Evolutionary conservation across 2,329 filamentous ascomycete genomes (phyloP).

Genomic region (Drechmeria coniospora): DNA sequence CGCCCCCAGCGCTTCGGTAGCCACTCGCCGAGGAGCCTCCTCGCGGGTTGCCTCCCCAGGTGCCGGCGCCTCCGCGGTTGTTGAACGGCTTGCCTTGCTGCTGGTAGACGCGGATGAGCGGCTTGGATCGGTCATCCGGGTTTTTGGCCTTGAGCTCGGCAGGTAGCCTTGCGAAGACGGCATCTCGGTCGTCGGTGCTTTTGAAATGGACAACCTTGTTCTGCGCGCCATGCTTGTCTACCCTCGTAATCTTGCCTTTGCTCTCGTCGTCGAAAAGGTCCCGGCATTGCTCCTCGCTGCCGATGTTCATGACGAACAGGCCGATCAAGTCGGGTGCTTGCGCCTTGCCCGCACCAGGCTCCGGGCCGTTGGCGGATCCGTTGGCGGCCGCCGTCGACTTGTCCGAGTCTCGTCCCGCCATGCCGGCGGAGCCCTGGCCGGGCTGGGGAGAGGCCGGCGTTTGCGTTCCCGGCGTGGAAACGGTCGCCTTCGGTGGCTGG

Average conservation of each 20-base stretch:
- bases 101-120: conserved; percentile 71
- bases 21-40: conserved; percentile 49
- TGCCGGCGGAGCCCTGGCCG: conserved; percentile 24
- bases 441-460: conserved; percentile 35
- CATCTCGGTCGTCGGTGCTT: conserved; percentile 63
- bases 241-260: conserved; percentile 59
- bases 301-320: conserved; percentile 79
- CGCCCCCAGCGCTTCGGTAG: conserved; percentile 72
- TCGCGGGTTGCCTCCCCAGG: conserved; percentile 50
- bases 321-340: conserved; percentile 56
- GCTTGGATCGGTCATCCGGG: conserved; percentile 60
- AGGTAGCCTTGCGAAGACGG: conserved; percentile 58
- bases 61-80: conserved; percentile 49
- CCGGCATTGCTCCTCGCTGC: conserved; percentile 66
- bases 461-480: conserved; percentile 18
- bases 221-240: conserved; percentile 63
- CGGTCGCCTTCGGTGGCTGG: conserved; percentile 26
- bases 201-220: conserved; percentile 83
- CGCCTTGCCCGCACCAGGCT: conserved; percentile 42
- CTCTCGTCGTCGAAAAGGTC: conserved; percentile 75
- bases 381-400: conserved; percentile 36
- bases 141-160: conserved; percentile 61
- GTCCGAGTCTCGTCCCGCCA: conserved; percentile 36
- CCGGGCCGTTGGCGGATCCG: conserved; percentile 35
- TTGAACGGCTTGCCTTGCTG: conserved; percentile 41